Evolutionary conservation across 2,329 filamentous ascomycete genomes (phyloP).

Genomic region (Herpomyces periplanetae): DNA sequence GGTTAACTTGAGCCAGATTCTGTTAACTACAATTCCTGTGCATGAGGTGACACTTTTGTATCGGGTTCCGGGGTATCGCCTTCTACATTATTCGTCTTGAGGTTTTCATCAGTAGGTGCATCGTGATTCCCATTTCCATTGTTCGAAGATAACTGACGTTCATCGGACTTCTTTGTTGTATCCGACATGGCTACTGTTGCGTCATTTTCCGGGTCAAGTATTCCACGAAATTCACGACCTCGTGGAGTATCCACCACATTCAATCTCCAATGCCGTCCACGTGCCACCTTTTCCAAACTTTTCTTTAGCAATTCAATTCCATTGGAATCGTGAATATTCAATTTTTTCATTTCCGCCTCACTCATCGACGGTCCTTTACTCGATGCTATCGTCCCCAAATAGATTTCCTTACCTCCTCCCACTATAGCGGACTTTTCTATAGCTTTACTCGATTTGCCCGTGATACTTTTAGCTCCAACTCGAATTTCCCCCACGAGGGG

Average conservation of each 20-base stretch:
- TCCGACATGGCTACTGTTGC: too few relatives aligned
- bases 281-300: slow-evolving; percentile 24
- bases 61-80: too few relatives aligned
- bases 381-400: slow-evolving; percentile 12
- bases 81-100: too few relatives aligned
- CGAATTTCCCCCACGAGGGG: slow-evolving; percentile 16
- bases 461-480: slow-evolving; percentile 15
- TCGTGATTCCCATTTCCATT: too few relatives aligned
- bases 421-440: slow-evolving; percentile 14
- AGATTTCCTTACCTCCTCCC: slow-evolving; percentile 13
- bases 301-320: slow-evolving; percentile 26
- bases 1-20: too few relatives aligned
- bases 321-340: slow-evolving; percentile 19
- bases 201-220: slow-evolving; percentile 19
- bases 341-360: slow-evolving; percentile 22
- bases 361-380: slow-evolving; percentile 21
- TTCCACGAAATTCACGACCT: slow-evolving; percentile 23
- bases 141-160: too few relatives aligned
- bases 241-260: slow-evolving; percentile 31
- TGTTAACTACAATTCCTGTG: too few relatives aligned
- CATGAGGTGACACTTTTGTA: too few relatives aligned
- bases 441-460: slow-evolving; percentile 14
- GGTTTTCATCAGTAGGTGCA: too few relatives aligned
- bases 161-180: too few relatives aligned
- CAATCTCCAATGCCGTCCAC: slow-evolving; percentile 34